Evolutionary conservation across 805 yeast genomes (phyloP), one percentile per base, ranked within the genome.

Genomic region (Candida caryicola): DNA sequence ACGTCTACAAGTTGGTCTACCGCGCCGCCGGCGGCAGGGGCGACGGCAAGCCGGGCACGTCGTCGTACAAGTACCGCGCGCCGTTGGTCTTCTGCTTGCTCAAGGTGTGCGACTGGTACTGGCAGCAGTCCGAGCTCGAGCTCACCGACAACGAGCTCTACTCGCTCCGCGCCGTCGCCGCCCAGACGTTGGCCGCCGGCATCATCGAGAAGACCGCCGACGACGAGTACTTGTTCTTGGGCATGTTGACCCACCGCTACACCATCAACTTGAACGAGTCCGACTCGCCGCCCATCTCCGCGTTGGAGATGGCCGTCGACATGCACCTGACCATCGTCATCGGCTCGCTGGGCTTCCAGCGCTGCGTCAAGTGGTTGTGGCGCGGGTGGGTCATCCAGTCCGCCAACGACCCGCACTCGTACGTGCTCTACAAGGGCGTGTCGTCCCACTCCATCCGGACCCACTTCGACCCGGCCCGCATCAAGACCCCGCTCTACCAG

Each of bases 361-460:
- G 95, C 37, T 86, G 95, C 63, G 74, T 87, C 52, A 79, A 82
- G 48, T 88, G 95, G 95, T 60, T 88, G 34, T 88, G 96, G 96
- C 69, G 90, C 40, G 96, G 96, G 19, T 86, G 95, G 95, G 85
- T 88, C 45, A 73, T 85, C 35, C 95, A 87, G 60, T 76, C 83
- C 16, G 76, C 80, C 9, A 59, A 57, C 10, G 87, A 86, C 54
- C 86, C 93, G 4, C 72, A 76, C 17, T 78, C 80, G 12, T 88
- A 83, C 50, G 81, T 77, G 17, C 53, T 81, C 39, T 86, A 82
- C 57, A 74, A 71, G 44, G 79, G 79, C 0, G 74, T 81, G 10
- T 69, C 79, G 1, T 77, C 80, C 17, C 64, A 79, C 4, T 64
- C 71, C 10, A 65, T 85, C 41, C 46, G 61, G 37, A 59, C 74